Percentiles rank a stretch among this genome's conserved stretches.
These are phyloP conservation scores for Galerina marginata DNA, from an alignment of 768 basidiomycete species.

Conservation along the genomic window DNA sequence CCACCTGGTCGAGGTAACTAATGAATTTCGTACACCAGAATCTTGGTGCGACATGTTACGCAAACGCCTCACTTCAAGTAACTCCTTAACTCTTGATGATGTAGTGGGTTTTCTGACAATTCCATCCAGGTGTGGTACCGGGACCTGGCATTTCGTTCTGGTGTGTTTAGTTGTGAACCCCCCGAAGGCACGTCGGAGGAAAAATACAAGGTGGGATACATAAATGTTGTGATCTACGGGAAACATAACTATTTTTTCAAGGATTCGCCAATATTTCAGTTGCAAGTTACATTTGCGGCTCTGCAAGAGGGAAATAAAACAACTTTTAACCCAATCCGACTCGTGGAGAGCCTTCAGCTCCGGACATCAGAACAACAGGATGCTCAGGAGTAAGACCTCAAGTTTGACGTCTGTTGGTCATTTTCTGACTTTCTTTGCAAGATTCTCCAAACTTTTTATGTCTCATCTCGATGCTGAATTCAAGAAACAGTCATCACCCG, in stretches of 20 bases:
- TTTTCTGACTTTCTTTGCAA: constrained; percentile 32
- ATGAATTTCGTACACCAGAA: constrained; percentile 56
- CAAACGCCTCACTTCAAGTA: constrained; percentile 93
- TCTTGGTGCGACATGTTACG: constrained; percentile 96
- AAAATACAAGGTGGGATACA: constrained; percentile 40
- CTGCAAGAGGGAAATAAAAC: constrained; percentile 74
- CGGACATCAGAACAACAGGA: constrained; percentile 92
- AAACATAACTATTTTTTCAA: constrained; percentile 29
- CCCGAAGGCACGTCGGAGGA: constrained; percentile 50
- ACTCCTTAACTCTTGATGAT: constrained; percentile 5
- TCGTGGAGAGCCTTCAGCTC: constrained; percentile 85
- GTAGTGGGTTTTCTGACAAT: not conserved
- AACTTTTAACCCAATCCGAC: constrained; percentile 82
- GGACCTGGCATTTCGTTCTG: constrained; percentile 78
- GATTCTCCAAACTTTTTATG: constrained; percentile 96
- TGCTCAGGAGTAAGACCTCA: constrained; percentile 81
- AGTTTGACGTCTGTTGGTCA: not conserved
- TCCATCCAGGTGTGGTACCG: constrained; percentile 85
- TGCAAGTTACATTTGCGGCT: constrained; percentile 84
- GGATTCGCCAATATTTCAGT: constrained; percentile 81
- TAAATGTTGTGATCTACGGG: not conserved
- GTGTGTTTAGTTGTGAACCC: constrained; percentile 80
- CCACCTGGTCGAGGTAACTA: not conserved
- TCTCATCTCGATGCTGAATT: constrained; percentile 88
- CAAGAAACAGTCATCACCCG: constrained; percentile 71